These are phyloP conservation scores for Tolypocladium album DNA, from an alignment of 2,329 filamentous ascomycete species.

Conservation along the genomic window DNA sequence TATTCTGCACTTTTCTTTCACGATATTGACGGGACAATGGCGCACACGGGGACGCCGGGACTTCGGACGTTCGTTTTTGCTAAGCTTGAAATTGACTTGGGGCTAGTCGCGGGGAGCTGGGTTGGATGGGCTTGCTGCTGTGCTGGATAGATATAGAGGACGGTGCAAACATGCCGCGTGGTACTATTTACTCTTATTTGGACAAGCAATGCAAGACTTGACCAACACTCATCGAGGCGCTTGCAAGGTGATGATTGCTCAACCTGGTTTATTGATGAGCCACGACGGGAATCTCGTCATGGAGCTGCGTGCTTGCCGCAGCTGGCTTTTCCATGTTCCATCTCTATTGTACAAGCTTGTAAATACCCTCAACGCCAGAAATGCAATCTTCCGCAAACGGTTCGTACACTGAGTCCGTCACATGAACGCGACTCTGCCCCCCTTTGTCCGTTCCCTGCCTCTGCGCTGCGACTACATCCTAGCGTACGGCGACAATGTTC, in stretches of 20 bases:
- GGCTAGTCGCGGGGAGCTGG: not conserved
- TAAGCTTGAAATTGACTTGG: not conserved
- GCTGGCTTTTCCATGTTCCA: not conserved
- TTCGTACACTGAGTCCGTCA: not conserved
- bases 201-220: not conserved
- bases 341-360: not conserved
- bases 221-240: not conserved
- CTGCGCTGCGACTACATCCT: not conserved
- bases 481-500: not conserved
- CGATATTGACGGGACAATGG: not conserved
- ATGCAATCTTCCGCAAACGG: not conserved
- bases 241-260: not conserved
- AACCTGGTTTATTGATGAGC: not conserved
- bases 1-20: not conserved
- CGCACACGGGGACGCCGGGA: not conserved
- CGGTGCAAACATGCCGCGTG: conserved; percentile 11
- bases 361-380: not conserved
- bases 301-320: not conserved
- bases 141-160: conserved; percentile 7
- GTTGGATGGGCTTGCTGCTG: conserved; percentile 5
- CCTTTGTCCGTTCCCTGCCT: not conserved
- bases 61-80: not conserved
- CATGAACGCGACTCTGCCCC: no score
- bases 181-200: not conserved
- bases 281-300: not conserved